Percentiles rank a stretch among this genome's conserved stretches.
Evolutionary conservation across 2,329 filamentous ascomycete species (phyloP).

Genomic region (Nakataea oryzae): DNA sequence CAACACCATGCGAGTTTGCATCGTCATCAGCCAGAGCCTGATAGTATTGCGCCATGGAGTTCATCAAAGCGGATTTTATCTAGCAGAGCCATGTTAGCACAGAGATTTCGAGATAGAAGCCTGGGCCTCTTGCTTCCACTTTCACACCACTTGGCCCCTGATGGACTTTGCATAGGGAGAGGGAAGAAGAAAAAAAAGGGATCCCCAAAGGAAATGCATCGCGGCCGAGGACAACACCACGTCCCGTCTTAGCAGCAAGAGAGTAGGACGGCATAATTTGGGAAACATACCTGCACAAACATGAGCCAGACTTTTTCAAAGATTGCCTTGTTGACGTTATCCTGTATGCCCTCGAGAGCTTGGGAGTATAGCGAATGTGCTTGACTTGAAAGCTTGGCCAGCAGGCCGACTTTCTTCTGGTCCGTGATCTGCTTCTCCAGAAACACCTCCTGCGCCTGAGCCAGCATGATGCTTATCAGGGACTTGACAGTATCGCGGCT

Average conservation of each 20-base stretch:
- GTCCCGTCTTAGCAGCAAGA: not conserved
- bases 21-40: constrained; percentile 89
- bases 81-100: constrained; percentile 9
- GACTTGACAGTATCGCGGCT: constrained; percentile 94
- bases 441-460: constrained; percentile 94
- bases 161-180: too few species aligned
- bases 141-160: not conserved
- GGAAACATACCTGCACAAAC: constrained; percentile 59
- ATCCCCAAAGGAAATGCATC: not conserved
- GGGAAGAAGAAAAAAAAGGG: not conserved
- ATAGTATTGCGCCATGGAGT: constrained; percentile 83
- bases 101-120: not conserved
- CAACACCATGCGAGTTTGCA: constrained; percentile 73
- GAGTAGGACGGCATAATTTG: not conserved
- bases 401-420: constrained; percentile 80
- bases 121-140: not conserved
- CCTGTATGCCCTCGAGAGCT: constrained; percentile 80
- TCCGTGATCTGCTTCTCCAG: constrained; percentile 92
- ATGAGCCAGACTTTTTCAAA: constrained; percentile 92
- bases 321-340: constrained; percentile 80
- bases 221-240: not conserved
- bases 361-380: constrained; percentile 81
- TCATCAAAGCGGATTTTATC: constrained; percentile 73
- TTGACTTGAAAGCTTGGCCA: constrained; percentile 90
- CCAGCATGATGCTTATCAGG: constrained; percentile 83